Base-by-base conservation (phyloP, 352 stramenopile species). In the Aphanomyces invadans region DNA sequence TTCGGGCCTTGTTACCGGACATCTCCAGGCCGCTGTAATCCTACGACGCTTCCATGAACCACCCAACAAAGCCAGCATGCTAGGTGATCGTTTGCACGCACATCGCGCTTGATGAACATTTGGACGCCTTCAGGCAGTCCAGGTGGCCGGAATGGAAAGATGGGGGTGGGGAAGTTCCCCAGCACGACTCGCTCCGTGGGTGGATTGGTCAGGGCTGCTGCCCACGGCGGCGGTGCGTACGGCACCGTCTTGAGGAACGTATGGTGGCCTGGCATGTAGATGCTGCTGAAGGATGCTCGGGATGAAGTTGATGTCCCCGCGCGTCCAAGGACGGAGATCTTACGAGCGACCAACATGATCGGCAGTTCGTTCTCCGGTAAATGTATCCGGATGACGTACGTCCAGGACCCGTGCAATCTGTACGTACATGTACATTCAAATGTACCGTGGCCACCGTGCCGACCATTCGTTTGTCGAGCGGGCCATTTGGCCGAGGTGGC, bases 1-100 rank as follows among this genome's bases (percentile, higher is more conserved):
- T 98, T 61, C 93, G 89, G 73, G 97, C 88, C 75, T 98, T 98
- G 74, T 98, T 98, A 26, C 93, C 93, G 19, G 91, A 96, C 29
- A 92, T 90, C 73, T 97, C 91, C 28, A 93, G 73, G 1, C 91
- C 93, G 62, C 85, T 93, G 62, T 91, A 93, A 62, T 93, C 85
- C 79, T 87, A 54, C 15, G 42, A 15, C 36, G 15, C 15, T 21
- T 26, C 3, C 25, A 21, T 48, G n/a, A n/a, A n/a, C n/a, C n/a
- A n/a, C n/a, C n/a, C n/a, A 67, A 23, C 9, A 1, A 23, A 44
- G 38, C 9, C 11, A 21, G 36, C 36, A 42, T 42, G 36, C 36
- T 25, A 29, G 4, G 19, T 28, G 3, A 70, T 36, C 4, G 62
- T 46, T 0, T 9, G 15, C 33, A 67, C 71, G 21, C 65, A 87